phyloP scores from a whole-genome alignment of 768 basidiomycete genomes.

The Royoungia palumana region DNA sequence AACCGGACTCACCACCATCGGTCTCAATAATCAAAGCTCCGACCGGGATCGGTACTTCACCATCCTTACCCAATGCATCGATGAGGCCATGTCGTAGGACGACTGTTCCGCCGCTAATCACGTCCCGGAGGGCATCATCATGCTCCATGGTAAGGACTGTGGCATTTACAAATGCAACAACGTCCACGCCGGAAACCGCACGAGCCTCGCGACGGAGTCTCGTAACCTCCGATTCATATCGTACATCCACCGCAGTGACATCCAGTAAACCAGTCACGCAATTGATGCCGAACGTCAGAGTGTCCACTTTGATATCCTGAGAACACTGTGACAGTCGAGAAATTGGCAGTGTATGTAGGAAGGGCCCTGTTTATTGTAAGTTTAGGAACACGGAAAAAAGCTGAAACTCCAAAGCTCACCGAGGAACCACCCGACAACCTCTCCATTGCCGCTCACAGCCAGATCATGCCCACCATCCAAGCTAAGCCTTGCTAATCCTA shows the following conservation, averaged over 20 bases:
- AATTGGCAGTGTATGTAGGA: constrained; percentile 53
- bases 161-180: constrained; percentile 62
- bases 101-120: constrained; percentile 52
- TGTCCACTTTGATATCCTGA: constrained; percentile 46
- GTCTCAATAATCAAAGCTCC: constrained; percentile 52
- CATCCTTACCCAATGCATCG: constrained; percentile 40
- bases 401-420: constrained; percentile 38
- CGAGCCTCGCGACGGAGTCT: constrained; percentile 55
- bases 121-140: constrained; percentile 45
- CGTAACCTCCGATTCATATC: constrained; percentile 58
- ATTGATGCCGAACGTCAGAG: constrained; percentile 54
- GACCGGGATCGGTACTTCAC: constrained; percentile 32
- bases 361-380: constrained; percentile 15
- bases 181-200: constrained; percentile 28
- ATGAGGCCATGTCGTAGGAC: constrained; percentile 58
- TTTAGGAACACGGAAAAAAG: background rate
- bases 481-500: constrained; percentile 58
- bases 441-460: constrained; percentile 61
- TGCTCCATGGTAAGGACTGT: constrained; percentile 69
- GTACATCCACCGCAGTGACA: constrained; percentile 55
- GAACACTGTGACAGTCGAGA: constrained; percentile 49
- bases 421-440: constrained; percentile 68
- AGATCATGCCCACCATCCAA: constrained; percentile 74
- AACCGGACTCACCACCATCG: constrained; percentile 48
- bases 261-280: constrained; percentile 58